Base-by-base conservation (phyloP, 768 basidiomycete genomes). In the Suillus lakei region DNA sequence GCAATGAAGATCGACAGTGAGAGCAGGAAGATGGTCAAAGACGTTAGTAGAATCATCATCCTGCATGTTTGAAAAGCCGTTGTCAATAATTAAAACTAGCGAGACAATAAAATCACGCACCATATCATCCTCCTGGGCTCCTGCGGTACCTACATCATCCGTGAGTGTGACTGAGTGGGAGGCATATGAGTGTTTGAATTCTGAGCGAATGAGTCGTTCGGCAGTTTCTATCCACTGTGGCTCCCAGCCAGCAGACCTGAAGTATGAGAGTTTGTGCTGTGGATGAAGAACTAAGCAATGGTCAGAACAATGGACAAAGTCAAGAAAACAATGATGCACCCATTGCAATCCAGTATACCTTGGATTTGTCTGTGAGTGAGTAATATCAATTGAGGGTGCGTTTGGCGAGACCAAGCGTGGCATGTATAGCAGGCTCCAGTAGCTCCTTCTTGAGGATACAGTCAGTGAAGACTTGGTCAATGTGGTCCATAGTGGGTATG, bases 401-500 rank as follows among this genome's bases (percentile, higher is more conserved):
- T 54, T 73, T 73, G 12, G 69, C 72, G 3, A 76, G 62, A 0
- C 13, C 38, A 4, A 73, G 39, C 0, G 68, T 51, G 4, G 65
- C 66, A 1, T 15, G 51, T 43, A 71, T 43, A 7, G 41, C 41
- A 43, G 41, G 41, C 6, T 43, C 41, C 6, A 21, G 41, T 21
- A 7, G 18, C 18, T 43, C 18, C 41, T 43, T 67, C 16, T 66
- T 66, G 30, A 77, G 67, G 9, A 51, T 55, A 10, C 66, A n/a
- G 54, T 78, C 66, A n/a, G 79, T 75, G n/a, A 43, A 43, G 41
- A 43, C 41, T 21, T 66, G 60, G 50, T 81, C 76, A 74, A 80
- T 78, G 0, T 66, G 60, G 50, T 81, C 76, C 76, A 80, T 78
- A 0, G 76, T 75, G 0, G 74, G 72, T 10, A 80, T 75, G 21